These are phyloP conservation scores for Russula griseocarnosa DNA, from an alignment of 768 basidiomycete genomes.

Conservation along the genomic window DNA sequence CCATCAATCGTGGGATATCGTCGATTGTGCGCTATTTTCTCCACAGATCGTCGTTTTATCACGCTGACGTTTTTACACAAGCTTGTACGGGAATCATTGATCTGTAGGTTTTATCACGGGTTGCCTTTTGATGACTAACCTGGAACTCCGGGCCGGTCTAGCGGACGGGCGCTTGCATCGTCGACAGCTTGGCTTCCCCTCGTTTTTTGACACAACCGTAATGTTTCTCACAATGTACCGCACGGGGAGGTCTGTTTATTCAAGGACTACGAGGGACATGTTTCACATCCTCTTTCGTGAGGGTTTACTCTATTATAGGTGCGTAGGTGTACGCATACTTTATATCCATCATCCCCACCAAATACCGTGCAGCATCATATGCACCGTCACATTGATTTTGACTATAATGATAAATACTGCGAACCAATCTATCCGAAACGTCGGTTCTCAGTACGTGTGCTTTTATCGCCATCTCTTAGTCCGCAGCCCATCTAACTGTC, in stretches of 20 bases:
- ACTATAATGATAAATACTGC: slow-evolving; percentile 40
- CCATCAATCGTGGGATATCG: not conserved
- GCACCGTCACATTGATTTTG: slow-evolving; percentile 38
- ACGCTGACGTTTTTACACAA: slow-evolving; percentile 16
- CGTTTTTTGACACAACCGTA: slow-evolving; percentile 39
- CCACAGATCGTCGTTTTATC: not conserved
- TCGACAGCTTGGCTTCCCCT: slow-evolving; percentile 43
- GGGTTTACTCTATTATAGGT: slow-evolving; percentile 23
- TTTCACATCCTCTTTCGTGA: slow-evolving; percentile 17
- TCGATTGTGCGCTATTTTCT: slow-evolving; percentile 11
- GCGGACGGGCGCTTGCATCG: slow-evolving; percentile 32
- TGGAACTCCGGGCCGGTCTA: slow-evolving; percentile 6
- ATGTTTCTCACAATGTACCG: slow-evolving; percentile 36
- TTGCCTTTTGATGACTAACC: not conserved
- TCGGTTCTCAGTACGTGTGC: slow-evolving; percentile 37
- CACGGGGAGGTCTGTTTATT: slow-evolving; percentile 26
- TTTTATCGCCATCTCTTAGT: not conserved
- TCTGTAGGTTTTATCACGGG: slow-evolving; percentile 29
- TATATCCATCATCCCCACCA: not conserved
- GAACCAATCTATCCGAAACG: slow-evolving; percentile 34
- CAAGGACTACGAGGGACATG: slow-evolving; percentile 5
- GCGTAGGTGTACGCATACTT: not conserved
- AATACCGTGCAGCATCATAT: slow-evolving; percentile 36
- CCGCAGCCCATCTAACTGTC: not conserved
- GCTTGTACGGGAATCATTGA: slow-evolving; percentile 44